Base-by-base conservation (phyloP, 371 early-diverging fungal species). In the Mortierella sp. region DNA sequence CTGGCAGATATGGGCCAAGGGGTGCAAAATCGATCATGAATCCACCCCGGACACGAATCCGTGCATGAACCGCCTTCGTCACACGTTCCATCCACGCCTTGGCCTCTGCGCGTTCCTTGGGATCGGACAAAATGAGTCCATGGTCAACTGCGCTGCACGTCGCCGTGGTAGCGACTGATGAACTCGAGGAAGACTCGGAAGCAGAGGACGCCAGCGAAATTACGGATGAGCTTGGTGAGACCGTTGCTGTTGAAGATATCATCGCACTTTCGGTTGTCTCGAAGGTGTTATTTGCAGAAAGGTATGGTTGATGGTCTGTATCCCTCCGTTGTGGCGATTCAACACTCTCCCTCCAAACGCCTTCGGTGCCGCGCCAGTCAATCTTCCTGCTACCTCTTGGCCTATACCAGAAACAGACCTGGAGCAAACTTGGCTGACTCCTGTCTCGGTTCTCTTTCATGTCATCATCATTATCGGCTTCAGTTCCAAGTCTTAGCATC, bases 1-100 rank as follows among this genome's bases (percentile, higher is more conserved):
- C 65, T 0, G 93, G 91, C 30, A 86, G 34, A 8, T 67, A 60
- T 6, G 68, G 23, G 0, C 72, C 81, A 42, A 90, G 58, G 15
- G 90, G 85, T 0, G 93, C 84, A 69, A 88, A 92, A 66, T 93
- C 88, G 15, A 88, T 81, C 82, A 91, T 80, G 60, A 89, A 85
- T 34, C 78, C 73, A 0, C 93, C 92, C 0, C 72, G 61, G 24
- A 69, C 59, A 26, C 84, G 84, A 39, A 94, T 66, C 5, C 65
- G 62, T 12, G 53, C 51, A 58, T 92, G 92, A 11, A 92, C 43
- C 8, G 65, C 41, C 55, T 80, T 80, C 12, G 92, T 91, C 7
- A 88, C 84, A 1, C 24, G n/a, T 53, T 71, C 79, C 65, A 78
- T 76, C 41, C 54, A 72, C 1, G 81, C 78, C 54, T 86, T 65